phyloP scores from a whole-genome alignment of 2,329 filamentous ascomycete species.

The Davidsoniella virescens region DNA sequence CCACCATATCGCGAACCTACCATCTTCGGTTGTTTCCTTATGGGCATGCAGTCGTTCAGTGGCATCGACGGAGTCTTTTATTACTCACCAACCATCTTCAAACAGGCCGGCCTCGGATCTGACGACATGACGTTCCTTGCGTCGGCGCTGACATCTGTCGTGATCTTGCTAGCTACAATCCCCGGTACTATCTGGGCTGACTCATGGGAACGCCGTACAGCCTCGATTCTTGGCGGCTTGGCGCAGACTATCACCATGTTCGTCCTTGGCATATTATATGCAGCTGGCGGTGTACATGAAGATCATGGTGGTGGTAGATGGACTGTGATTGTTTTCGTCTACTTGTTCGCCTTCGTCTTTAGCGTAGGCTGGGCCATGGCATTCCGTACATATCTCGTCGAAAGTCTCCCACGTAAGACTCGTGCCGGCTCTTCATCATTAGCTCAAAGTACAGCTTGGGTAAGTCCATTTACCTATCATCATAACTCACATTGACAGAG shows the following conservation, averaged over 20 bases:
- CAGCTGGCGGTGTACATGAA: constrained; percentile 23
- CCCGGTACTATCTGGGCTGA: constrained; percentile 39
- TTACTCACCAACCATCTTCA: constrained; percentile 44
- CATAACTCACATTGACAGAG: not conserved
- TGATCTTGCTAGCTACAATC: constrained; percentile 37
- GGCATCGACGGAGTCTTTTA: constrained; percentile 47
- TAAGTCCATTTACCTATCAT: constrained; percentile 15
- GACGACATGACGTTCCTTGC: constrained; percentile 38
- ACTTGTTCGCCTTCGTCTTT: constrained; percentile 30
- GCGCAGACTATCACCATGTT: constrained; percentile 34
- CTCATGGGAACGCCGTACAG: constrained; percentile 36
- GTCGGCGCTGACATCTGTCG: constrained; percentile 40
- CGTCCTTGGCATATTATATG: constrained; percentile 36
- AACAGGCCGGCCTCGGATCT: constrained; percentile 39
- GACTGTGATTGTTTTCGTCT: constrained; percentile 35
- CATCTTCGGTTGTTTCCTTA: constrained; percentile 37
- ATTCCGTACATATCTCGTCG: constrained; percentile 36
- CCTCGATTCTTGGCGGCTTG: constrained; percentile 35
- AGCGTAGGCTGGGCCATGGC: constrained; percentile 35
- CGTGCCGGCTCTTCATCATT: constrained; percentile 37
- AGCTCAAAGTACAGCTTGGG: constrained; percentile 37
- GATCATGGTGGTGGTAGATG: constrained; percentile 26
- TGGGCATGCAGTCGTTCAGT: constrained; percentile 41
- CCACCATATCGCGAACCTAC: constrained; percentile 28
- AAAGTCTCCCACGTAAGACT: constrained; percentile 39